Percentiles rank a stretch among this genome's conserved stretches.
Evolutionary conservation across 306 rosid species (phyloP).

Genomic region (Luffa aegyptiaca): DNA sequence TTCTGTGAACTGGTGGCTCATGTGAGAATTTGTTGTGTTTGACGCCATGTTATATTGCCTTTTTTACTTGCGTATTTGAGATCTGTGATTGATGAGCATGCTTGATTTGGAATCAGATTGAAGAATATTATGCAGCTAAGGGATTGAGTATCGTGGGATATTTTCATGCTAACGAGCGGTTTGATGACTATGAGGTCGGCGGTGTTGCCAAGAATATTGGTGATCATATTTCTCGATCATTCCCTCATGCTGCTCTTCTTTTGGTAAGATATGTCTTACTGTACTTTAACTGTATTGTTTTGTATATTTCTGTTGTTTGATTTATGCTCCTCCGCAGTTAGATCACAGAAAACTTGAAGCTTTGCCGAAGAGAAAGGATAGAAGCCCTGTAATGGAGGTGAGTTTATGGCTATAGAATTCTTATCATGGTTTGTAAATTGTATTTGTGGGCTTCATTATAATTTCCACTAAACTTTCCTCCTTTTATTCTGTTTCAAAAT

Average conservation of each 20-base stretch:
- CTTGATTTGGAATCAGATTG: slow-evolving; percentile 41
- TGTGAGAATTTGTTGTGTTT: not conserved
- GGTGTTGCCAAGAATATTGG: slow-evolving; percentile 78
- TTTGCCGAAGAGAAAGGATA: slow-evolving; percentile 56
- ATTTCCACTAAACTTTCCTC: not conserved
- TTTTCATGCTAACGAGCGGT: slow-evolving; percentile 94
- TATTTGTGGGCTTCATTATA: not conserved
- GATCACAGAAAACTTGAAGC: slow-evolving; percentile 79
- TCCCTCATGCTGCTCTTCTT: slow-evolving; percentile 80
- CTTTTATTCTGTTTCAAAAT: not conserved
- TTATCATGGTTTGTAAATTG: not conserved
- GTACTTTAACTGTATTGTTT: not conserved
- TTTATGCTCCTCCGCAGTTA: slow-evolving; percentile 32
- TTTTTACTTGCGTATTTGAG: not conserved
- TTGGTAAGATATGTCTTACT: slow-evolving; percentile 34
- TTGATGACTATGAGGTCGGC: slow-evolving; percentile 66
- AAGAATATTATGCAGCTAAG: slow-evolving; percentile 60
- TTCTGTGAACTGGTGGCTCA: not conserved
- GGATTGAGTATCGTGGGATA: slow-evolving; percentile 77
- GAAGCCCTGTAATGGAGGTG: slow-evolving; percentile 72
- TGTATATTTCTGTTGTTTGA: not conserved
- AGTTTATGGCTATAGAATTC: slow-evolving; percentile 9
- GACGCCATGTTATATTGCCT: not conserved
- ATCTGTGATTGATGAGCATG: slow-evolving; percentile 1
- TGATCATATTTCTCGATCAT: slow-evolving; percentile 73